Base-by-base conservation (phyloP, 2,329 filamentous ascomycete species). In the Xylaria sp. region DNA sequence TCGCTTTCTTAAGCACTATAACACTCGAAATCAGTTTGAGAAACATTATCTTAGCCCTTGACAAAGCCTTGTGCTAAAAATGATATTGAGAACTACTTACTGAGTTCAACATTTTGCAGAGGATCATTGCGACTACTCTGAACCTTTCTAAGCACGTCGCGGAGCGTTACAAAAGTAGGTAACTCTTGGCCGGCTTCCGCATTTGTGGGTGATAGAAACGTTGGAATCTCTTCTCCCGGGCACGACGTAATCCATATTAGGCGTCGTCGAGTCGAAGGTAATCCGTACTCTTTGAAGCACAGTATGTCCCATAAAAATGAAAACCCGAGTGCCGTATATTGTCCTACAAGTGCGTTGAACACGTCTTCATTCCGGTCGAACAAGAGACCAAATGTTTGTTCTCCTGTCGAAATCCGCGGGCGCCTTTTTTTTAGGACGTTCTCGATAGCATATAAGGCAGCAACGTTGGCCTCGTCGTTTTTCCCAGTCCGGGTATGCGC, bases 301-400 rank as follows among this genome's bases (percentile, higher is more conserved):
- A 92, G 75, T 0, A 92, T 77, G 11, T 84, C 85, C 90, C 91
- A 95, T 0, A 88, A 81, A 0, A 94, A 81, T 0, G 89, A 92
- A 76, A 92, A 96, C 0, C 88, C 88, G 9, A 84, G 78, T 0
- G 85, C 78, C 0, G 91, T 88, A 59, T 94, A 89, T 53, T 89
- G 87, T 17, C 84, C 80, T 1, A 95, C 80, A 0, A 94, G 78
- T 0, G 82, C 78, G 44, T 84, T 80, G 38, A 93, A 89, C 48
- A 84, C 88, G 0, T 81, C 76, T 4, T 79, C 75, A 62, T 89
- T 87, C 0, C 82, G 77, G 0, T 84, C 78, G 17, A 83, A 81
- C 0, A 86, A 77, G 0, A 96, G 83, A 0, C 92, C 92, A 61
- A 88, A 89, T 0, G 93, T 94, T 74, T 97, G 90, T 72, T 97